A percentile compares a stretch with the other conserved stretches of the same genome.
Conservation (phyloP, 169 alveolate species). For the Cryptosporidium bovis region DNA sequence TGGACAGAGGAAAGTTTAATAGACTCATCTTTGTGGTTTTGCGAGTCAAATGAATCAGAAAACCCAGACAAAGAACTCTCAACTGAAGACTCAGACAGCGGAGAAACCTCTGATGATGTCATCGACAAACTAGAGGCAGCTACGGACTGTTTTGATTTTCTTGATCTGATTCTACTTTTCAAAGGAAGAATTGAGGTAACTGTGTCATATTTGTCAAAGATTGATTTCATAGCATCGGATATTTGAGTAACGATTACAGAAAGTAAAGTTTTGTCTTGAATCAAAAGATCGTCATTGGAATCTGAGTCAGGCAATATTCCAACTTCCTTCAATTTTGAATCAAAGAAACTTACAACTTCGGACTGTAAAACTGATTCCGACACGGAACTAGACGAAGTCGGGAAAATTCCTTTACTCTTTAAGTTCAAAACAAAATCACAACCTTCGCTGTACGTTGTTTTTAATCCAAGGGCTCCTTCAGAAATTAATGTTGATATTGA, state of each 20-base stretch:
- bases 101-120: slow-evolving; percentile 56
- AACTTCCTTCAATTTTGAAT: too few species aligned
- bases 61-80: not conserved
- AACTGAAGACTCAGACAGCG: slow-evolving; percentile 6
- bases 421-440: slow-evolving; percentile 13
- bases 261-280: too few species aligned
- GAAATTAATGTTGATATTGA: slow-evolving; percentile 16
- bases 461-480: slow-evolving; percentile 2
- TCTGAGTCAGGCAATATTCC: too few species aligned
- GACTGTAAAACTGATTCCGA: not conserved
- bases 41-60: not conserved
- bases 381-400: not conserved
- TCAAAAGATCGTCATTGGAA: too few species aligned
- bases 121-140: not conserved
- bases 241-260: not conserved
- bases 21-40: not conserved
- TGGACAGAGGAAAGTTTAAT: slow-evolving; percentile 5
- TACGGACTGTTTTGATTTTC: not conserved
- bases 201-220: not conserved
- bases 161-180: not conserved
- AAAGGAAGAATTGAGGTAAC: not conserved
- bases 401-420: not conserved
- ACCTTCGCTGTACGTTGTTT: slow-evolving; percentile 30
- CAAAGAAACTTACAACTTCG: not conserved
- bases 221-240: not conserved